Conservation (phyloP, 2,329 filamentous ascomycete genomes). For the Cercospora citrullina region DNA sequence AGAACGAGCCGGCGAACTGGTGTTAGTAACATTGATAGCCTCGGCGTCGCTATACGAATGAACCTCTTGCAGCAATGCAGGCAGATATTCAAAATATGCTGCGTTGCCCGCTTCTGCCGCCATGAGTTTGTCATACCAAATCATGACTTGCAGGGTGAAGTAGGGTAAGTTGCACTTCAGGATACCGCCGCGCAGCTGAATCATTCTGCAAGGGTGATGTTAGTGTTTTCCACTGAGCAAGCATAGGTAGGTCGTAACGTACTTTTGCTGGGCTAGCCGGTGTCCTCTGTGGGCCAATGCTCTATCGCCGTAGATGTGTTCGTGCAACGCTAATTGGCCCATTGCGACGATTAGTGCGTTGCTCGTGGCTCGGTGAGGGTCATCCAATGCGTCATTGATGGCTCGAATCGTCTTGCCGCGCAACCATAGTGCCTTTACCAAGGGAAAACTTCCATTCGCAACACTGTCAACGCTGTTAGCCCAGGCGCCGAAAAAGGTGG, state of each 20-base stretch:
- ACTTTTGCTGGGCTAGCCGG: not conserved
- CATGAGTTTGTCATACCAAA: conserved; percentile 1
- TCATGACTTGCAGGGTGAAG: not conserved
- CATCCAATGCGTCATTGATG: not conserved
- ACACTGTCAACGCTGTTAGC: not conserved
- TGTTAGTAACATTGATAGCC: not conserved
- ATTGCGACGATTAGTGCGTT: not conserved
- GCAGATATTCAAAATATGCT: not conserved
- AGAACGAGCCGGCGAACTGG: not conserved
- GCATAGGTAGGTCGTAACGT: not conserved
- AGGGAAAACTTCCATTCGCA: not conserved
- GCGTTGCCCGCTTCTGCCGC: not conserved
- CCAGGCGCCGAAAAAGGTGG: too few relatives aligned
- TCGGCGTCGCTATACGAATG: not conserved
- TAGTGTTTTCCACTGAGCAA: not conserved
- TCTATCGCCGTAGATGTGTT: not conserved
- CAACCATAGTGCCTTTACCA: not conserved
- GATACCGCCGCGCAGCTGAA: not conserved
- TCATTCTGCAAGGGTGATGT: not conserved
- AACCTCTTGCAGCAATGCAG: not conserved
- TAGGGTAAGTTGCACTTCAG: not conserved
- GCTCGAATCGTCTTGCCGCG: not conserved
- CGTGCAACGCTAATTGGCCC: not conserved
- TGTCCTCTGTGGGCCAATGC: not conserved
- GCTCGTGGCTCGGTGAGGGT: not conserved